A percentile compares a stretch with the other conserved stretches of the same genome.
These are phyloP conservation scores for Paramyrothecium sp. DNA, from an alignment of 2,329 filamentous ascomycete genomes.

Conservation along the genomic window DNA sequence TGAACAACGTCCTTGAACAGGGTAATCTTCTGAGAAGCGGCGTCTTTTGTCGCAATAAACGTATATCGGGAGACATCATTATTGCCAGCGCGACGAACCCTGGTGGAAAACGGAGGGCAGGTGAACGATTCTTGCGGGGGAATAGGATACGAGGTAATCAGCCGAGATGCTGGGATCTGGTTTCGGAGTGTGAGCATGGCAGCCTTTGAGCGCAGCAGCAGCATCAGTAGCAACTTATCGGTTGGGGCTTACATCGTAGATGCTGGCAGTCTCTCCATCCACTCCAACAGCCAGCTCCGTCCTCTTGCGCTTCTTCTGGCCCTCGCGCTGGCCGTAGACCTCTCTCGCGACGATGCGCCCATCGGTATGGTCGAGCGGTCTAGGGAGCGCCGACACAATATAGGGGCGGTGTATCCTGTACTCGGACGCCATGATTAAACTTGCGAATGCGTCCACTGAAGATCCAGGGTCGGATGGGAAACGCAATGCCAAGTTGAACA, in stretches of 20 bases:
- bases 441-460: not conserved
- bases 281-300: conserved; percentile 62
- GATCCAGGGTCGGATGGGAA: not conserved
- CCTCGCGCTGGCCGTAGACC: conserved; percentile 58
- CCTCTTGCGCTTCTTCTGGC: conserved; percentile 60
- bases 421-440: conserved; percentile 50
- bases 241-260: conserved; percentile 57
- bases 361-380: conserved; percentile 51
- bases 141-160: conserved; percentile 66
- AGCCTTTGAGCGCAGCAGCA: conserved; percentile 1
- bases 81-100: conserved; percentile 46
- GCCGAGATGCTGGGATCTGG: conserved; percentile 58
- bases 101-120: conserved; percentile 59
- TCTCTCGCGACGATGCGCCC: conserved; percentile 57
- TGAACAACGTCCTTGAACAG: conserved; percentile 58
- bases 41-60: conserved; percentile 55
- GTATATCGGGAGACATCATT: conserved; percentile 57
- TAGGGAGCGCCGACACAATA: conserved; percentile 58
- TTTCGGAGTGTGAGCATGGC: not conserved
- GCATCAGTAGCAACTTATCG: too few relatives aligned
- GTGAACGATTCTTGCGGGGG: conserved; percentile 64
- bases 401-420: conserved; percentile 65
- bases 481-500: too few relatives aligned
- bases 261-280: conserved; percentile 63
- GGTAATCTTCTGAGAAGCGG: conserved; percentile 49